Percentiles rank a stretch among this genome's conserved stretches.
phyloP scores from a whole-genome alignment of 192 early-diverging fungal species.

The Chytriomyces sp. region DNA sequence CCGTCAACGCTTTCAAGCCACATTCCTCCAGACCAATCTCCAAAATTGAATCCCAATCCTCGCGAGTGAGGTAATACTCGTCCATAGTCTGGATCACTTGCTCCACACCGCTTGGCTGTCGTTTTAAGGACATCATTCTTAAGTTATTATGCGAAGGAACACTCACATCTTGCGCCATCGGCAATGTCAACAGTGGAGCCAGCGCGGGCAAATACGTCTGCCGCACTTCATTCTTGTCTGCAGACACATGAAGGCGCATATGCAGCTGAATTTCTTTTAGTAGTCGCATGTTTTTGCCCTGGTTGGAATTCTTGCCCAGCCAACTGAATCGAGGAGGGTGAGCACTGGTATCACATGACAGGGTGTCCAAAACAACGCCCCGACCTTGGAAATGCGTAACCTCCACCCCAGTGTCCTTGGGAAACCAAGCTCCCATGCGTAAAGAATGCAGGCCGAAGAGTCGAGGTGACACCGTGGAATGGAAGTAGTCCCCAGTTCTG shows the following conservation, averaged over 20 bases:
- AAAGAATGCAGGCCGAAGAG: constrained; percentile 81
- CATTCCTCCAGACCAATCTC: constrained; percentile 71
- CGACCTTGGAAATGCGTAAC: constrained; percentile 30
- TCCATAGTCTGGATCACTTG: constrained; percentile 88
- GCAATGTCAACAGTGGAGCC: constrained; percentile 53
- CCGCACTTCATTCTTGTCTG: constrained; percentile 84
- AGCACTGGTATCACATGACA: too few relatives aligned
- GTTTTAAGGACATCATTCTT: constrained; percentile 14
- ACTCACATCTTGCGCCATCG: constrained; percentile 42
- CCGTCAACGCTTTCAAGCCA: constrained; percentile 50
- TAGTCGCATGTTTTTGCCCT: constrained; percentile 66
- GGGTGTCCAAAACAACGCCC: too few relatives aligned
- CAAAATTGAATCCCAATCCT: constrained; percentile 84
- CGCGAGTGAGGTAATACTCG: constrained; percentile 85
- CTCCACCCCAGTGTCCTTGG: not conserved
- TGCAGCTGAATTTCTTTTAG: constrained; percentile 86
- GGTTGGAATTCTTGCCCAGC: constrained; percentile 89
- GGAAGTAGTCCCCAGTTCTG: constrained; percentile 94
- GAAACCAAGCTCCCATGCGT: constrained; percentile 61
- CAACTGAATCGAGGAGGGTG: too few relatives aligned
- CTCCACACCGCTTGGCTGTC: constrained; percentile 50
- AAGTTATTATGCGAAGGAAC: not conserved
- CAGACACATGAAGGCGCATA: constrained; percentile 78
- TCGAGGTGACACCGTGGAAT: constrained; percentile 80
- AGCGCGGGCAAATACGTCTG: constrained; percentile 83